Evolutionary conservation across 1,284 basidiomycete species (phyloP), one percentile per base, ranked within the genome.

Genomic region (Melampsora americana): DNA sequence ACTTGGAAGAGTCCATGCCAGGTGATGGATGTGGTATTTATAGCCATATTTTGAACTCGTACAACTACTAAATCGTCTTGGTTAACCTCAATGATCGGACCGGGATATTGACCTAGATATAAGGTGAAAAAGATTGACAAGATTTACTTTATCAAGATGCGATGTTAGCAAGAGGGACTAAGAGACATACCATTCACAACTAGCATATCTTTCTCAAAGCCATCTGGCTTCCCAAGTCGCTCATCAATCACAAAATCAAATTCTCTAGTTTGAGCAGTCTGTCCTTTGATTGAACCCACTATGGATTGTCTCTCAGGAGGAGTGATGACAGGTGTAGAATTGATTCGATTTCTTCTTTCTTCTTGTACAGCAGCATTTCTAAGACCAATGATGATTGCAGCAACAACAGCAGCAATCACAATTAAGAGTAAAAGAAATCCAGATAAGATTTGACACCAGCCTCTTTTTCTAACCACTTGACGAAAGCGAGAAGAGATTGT

Each of bases 1-100:
- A 62, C 61, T 66, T 79, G 79, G 44, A 62, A 74, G 46, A 78
- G 64, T 7, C 79, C 79, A 48, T 79, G 76, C 79, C 79, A 79
- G 32, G 77, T 75, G 20, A 79, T 78, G 11, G 79, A 68, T 16
- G 77, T 78, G 12, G 75, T 64, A 23, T 65, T 56, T 26, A 76
- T 69, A n/a, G 73, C 60, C 32, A 79, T 62, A 50, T 79, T 79
- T 30, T 77, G 71, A 4, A 79, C 79, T 12, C 78, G 77, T 7
- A 79, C 76, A 14, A 79, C 61, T 26, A 79, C 66, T 30, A 73
- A 70, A 68, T 79, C 79, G 3, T 66, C 78, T 23, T 56, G 48
- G 30, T 79, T 79, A 11, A 71, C 78, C 64, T 79, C 79, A 61
- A 79, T 76, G 1, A 68, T 74, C 5, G 79, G 79, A 1, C 79